A percentile compares a stretch with the other conserved stretches of the same genome.
phyloP scores from a whole-genome alignment of 2,329 filamentous ascomycete species.

The Fusarium decemcellulare region DNA sequence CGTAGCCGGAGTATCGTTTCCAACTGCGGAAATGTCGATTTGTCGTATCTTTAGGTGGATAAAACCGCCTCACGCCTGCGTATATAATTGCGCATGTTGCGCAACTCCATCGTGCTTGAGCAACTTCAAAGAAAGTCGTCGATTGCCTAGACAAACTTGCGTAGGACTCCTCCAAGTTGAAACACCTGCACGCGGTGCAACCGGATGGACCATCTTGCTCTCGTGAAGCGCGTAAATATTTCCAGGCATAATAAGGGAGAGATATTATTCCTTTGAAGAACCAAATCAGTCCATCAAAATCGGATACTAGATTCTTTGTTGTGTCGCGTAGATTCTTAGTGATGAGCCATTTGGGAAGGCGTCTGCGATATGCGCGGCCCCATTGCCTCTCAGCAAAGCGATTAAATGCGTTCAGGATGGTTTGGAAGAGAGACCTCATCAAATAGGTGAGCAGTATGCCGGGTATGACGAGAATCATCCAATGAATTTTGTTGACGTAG shows the following conservation, averaged over 20 bases:
- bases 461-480: background rate
- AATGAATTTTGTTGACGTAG: background rate
- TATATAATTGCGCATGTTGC: conserved; percentile 12
- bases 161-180: background rate
- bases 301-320: background rate
- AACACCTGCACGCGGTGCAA: background rate
- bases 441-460: background rate
- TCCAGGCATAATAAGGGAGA: background rate
- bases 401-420: background rate
- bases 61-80: conserved; percentile 8
- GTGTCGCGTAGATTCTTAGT: background rate
- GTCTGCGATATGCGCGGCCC: background rate
- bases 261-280: conserved; percentile 46
- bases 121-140: background rate
- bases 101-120: background rate
- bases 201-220: background rate
- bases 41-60: conserved; percentile 1
- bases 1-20: background rate
- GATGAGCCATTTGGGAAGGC: background rate
- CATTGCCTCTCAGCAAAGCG: background rate
- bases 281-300: background rate
- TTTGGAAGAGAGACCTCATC: background rate
- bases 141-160: background rate
- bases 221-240: background rate
- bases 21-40: conserved; percentile 5